Conservation (phyloP, 1,284 basidiomycete genomes). For the Cutaneotrichosporon cavernicola region DNA sequence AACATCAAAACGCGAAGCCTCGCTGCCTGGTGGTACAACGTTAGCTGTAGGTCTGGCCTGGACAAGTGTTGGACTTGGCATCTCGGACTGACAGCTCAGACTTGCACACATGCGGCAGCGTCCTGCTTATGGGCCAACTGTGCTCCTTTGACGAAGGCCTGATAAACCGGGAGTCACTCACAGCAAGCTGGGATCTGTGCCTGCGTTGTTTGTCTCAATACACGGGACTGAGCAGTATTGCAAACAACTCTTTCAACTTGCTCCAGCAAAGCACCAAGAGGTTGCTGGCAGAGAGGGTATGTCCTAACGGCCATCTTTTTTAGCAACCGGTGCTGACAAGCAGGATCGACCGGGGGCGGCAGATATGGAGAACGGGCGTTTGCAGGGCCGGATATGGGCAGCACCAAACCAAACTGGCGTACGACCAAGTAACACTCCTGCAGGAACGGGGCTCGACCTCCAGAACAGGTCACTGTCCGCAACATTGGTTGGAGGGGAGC, state of each 20-base stretch:
- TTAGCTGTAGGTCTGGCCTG: conserved; percentile 3
- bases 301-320: neutral
- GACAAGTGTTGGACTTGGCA: neutral
- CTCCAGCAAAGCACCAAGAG: conserved; percentile 3
- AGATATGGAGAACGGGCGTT: neutral
- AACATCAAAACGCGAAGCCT: neutral
- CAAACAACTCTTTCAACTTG: neutral
- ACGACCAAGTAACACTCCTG: too few species aligned
- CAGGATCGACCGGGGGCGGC: neutral
- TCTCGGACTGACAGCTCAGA: neutral
- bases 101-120: conserved; percentile 8
- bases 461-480: too few species aligned
- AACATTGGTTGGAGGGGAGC: too few species aligned
- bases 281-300: conserved; percentile 5
- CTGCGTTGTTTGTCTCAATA: neutral
- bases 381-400: conserved; percentile 1
- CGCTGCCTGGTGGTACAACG: conserved; percentile 7
- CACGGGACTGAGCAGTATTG: conserved; percentile 3
- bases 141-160: neutral
- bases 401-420: too few species aligned
- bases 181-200: neutral
- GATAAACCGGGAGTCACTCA: neutral
- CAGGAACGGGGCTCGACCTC: too few species aligned
- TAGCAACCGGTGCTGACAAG: neutral
- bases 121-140: conserved; percentile 2